Evolutionary conservation across 139 green algal species (phyloP).

Genomic region (Yamagishiella unicocca): DNA sequence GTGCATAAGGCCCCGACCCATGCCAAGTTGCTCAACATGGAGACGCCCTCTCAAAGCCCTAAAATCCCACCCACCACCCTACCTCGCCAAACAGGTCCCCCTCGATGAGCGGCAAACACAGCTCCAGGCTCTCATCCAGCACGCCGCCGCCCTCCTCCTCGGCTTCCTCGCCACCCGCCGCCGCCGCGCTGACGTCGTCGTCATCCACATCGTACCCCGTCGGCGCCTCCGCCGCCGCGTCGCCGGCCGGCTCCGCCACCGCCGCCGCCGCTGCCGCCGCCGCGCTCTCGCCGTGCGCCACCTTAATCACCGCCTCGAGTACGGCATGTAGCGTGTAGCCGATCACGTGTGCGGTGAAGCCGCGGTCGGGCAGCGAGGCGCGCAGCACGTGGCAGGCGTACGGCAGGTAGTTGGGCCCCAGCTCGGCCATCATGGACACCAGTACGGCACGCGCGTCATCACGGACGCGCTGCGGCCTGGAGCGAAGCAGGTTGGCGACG

Average conservation of each 20-base stretch:
- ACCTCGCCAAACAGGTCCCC: slow-evolving; percentile 82
- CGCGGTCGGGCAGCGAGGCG: slow-evolving; percentile 68
- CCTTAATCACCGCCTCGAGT: slow-evolving; percentile 67
- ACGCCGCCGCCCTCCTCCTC: slow-evolving; percentile 16
- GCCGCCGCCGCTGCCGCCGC: slow-evolving; percentile 42
- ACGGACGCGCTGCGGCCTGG: slow-evolving; percentile 76
- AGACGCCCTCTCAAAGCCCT: no score
- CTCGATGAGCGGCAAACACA: slow-evolving; percentile 84
- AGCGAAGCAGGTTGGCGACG: slow-evolving; percentile 78
- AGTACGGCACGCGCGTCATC: slow-evolving; percentile 87
- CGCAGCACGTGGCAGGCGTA: slow-evolving; percentile 61
- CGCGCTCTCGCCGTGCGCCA: not conserved
- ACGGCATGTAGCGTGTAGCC: slow-evolving; percentile 90
- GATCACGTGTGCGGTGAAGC: slow-evolving; percentile 91
- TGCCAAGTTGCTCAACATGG: no score
- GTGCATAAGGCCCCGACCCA: no score
- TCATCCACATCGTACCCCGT: slow-evolving; percentile 33
- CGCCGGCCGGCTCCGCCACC: slow-evolving; percentile 31
- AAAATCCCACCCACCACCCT: not conserved
- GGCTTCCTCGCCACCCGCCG: not conserved
- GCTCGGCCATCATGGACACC: slow-evolving; percentile 70
- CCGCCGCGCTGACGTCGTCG: not conserved
- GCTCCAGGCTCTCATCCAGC: slow-evolving; percentile 73
- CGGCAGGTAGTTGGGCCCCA: slow-evolving; percentile 84
- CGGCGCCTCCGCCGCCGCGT: slow-evolving; percentile 30